Conservation (phyloP, 1,139 yeast species). For the Wickerhamiella infanticola region DNA sequence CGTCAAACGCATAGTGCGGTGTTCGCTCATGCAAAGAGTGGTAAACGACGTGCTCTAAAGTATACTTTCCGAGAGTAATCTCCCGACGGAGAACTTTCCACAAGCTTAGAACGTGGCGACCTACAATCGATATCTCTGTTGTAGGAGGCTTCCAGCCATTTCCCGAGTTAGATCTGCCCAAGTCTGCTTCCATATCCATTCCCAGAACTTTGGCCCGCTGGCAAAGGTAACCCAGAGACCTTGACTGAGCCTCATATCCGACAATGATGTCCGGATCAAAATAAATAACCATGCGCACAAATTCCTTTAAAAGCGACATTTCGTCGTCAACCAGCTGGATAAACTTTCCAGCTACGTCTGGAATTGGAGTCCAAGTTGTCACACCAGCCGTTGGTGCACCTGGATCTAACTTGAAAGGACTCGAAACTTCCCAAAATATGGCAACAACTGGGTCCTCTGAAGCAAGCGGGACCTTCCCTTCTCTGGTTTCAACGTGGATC, state of each 20-base stretch:
- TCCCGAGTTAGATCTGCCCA: constrained; percentile 31
- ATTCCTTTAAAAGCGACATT: constrained; percentile 36
- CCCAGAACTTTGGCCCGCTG: constrained; percentile 41
- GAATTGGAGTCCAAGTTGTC: constrained; percentile 5
- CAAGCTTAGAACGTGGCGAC: constrained; percentile 67
- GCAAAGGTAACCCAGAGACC: constrained; percentile 81
- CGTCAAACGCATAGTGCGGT: constrained; percentile 43
- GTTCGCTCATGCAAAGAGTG: constrained; percentile 50
- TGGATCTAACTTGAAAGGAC: neutral
- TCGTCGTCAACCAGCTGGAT: constrained; percentile 33
- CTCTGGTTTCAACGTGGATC: constrained; percentile 43
- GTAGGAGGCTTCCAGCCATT: constrained; percentile 39
- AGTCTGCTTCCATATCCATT: constrained; percentile 35
- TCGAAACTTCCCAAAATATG: constrained; percentile 42
- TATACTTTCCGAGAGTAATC: constrained; percentile 46
- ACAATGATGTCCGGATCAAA: constrained; percentile 79
- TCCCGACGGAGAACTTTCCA: constrained; percentile 68
- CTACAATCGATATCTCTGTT: constrained; percentile 34
- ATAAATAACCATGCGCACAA: constrained; percentile 40
- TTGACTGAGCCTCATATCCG: constrained; percentile 68
- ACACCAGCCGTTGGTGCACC: constrained; percentile 3
- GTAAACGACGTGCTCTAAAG: constrained; percentile 61
- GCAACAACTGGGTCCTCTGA: constrained; percentile 38
- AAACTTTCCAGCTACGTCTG: neutral
- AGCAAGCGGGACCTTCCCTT: constrained; percentile 50